Evolutionary conservation across 495 filamentous ascomycete genomes (phyloP).

Genomic region (Geoglossum glabrum): DNA sequence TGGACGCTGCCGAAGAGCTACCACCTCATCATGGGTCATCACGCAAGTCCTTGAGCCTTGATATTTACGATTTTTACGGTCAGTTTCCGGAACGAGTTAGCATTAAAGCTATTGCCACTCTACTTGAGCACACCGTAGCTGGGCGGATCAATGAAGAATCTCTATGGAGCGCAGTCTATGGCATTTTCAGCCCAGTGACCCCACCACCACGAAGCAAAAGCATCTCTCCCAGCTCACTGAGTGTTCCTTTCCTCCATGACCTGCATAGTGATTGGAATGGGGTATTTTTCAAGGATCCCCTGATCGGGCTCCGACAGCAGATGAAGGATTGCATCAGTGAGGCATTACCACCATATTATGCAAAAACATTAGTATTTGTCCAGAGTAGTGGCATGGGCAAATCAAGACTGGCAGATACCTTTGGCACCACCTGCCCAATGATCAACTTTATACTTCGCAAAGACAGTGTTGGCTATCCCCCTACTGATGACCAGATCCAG

Average conservation of each 20-base stretch:
- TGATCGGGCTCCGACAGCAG: not conserved
- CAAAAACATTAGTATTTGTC: not conserved
- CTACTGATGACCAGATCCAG: not conserved
- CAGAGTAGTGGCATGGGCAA: not conserved
- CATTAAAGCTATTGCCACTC: not conserved
- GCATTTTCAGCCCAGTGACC: not conserved
- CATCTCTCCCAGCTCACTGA: not conserved
- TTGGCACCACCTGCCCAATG: not conserved
- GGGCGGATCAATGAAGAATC: not conserved
- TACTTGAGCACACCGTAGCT: not conserved
- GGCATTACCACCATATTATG: not conserved
- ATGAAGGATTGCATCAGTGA: not conserved
- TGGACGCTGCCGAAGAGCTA: not conserved
- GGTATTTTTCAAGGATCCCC: not conserved
- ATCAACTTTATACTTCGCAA: not conserved
- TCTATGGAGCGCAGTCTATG: not conserved
- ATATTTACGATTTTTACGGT: not conserved
- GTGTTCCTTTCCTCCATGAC: not conserved
- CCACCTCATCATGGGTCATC: not conserved
- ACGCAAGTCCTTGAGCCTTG: not conserved
- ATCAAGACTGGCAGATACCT: conserved; percentile 1
- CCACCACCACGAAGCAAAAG: not conserved
- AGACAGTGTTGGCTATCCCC: not conserved
- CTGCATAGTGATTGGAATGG: not conserved
- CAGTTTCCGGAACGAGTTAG: not conserved